Evolutionary conservation across 352 stramenopile species (phyloP).

Genomic region (Pythium oligandrum): DNA sequence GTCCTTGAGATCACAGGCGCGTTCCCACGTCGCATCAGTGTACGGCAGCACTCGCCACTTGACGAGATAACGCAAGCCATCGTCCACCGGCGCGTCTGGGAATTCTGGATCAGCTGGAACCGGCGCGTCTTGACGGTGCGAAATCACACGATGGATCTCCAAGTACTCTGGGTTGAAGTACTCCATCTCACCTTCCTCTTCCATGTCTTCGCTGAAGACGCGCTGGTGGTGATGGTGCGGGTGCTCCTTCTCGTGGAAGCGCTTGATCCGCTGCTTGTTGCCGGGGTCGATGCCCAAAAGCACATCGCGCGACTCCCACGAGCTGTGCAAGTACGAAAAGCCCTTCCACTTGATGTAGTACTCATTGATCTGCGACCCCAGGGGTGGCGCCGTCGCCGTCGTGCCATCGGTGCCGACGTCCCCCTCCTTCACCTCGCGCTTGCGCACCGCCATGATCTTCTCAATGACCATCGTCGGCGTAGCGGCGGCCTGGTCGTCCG

Average conservation of each 20-base stretch:
- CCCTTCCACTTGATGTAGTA: conserved; percentile 91
- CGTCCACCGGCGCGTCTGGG: conserved; percentile 75
- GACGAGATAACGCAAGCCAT: conserved; percentile 78
- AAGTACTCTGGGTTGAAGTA: conserved; percentile 90
- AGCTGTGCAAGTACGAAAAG: conserved; percentile 86
- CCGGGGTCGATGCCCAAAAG: conserved; percentile 69
- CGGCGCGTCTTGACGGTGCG: conserved; percentile 62
- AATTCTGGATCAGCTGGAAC: conserved; percentile 44
- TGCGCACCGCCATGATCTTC: conserved; percentile 81
- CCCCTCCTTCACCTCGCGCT: conserved; percentile 19
- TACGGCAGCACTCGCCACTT: conserved; percentile 87
- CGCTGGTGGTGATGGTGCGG: conserved; percentile 17
- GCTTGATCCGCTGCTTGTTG: conserved; percentile 87
- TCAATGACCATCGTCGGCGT: conserved; percentile 76
- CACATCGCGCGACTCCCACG: conserved; percentile 76
- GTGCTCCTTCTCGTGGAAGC: conserved; percentile 82
- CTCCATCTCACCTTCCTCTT: conserved; percentile 50
- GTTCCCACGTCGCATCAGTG: conserved; percentile 85
- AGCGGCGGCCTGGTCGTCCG: neutral
- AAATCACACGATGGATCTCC: conserved; percentile 86
- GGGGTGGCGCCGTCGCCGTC: conserved; percentile 15
- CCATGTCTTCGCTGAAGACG: conserved; percentile 19
- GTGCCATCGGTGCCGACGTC: conserved; percentile 29
- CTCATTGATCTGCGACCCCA: conserved; percentile 38
- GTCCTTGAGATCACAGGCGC: conserved; percentile 81